Percentiles rank a stretch among this genome's conserved stretches.
These are phyloP conservation scores for Pterocarpus santalinus DNA, from an alignment of 306 rosid genomes.

Conservation along the genomic window DNA sequence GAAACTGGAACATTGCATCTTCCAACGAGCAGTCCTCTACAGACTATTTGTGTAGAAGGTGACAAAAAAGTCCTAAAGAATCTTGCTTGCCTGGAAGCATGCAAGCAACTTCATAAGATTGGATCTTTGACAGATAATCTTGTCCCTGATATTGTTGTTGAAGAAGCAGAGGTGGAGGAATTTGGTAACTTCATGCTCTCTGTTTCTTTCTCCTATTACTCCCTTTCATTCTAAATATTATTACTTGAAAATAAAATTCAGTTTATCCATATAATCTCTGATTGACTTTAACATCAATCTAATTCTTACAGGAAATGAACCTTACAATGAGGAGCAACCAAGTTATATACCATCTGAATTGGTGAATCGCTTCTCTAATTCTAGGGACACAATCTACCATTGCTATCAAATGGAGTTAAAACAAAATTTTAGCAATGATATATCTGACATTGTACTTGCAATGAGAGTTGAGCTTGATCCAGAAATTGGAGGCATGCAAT, in stretches of 20 bases:
- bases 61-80: constrained; percentile 61
- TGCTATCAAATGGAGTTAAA: constrained; percentile 79
- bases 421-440: constrained; percentile 59
- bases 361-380: constrained; percentile 47
- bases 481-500: constrained; percentile 57
- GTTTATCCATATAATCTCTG: constrained; percentile 8
- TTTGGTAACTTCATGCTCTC: constrained; percentile 56
- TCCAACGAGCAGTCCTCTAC: constrained; percentile 85
- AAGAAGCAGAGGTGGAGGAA: constrained; percentile 63
- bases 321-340: constrained; percentile 66
- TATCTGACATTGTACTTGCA: constrained; percentile 66
- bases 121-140: constrained; percentile 89
- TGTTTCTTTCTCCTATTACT: constrained; percentile 26
- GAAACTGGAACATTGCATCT: constrained; percentile 65
- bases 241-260: constrained; percentile 20
- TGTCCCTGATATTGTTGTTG: constrained; percentile 69
- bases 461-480: constrained; percentile 61
- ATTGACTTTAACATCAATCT: constrained; percentile 22
- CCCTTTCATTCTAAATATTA: constrained; percentile 14
- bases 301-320: constrained; percentile 60
- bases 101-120: constrained; percentile 81
- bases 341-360: constrained; percentile 69
- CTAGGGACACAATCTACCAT: constrained; percentile 53
- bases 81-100: constrained; percentile 87
- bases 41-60: constrained; percentile 58